Percentiles rank a stretch among this genome's conserved stretches.
Conservation (phyloP, 768 basidiomycete genomes). For the Psilocybe sp. region DNA sequence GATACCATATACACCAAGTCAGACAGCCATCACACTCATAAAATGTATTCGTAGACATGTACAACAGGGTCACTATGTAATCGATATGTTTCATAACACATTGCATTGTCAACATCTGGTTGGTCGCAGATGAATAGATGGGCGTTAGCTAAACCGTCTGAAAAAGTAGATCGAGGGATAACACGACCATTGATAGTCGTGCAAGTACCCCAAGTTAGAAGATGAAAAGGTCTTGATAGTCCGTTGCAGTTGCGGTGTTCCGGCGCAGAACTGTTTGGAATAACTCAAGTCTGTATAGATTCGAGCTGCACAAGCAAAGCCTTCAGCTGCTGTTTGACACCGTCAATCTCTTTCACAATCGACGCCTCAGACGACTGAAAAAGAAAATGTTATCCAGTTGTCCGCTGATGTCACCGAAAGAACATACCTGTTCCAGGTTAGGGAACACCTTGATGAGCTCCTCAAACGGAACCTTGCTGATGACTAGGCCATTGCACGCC, state of each 20-base stretch:
- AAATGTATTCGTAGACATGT: too few relatives aligned
- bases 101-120: too few relatives aligned
- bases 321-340: slow-evolving; percentile 48
- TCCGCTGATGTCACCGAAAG: background rate
- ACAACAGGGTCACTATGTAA: too few relatives aligned
- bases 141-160: too few relatives aligned
- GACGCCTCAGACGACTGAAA: slow-evolving; percentile 67
- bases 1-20: background rate
- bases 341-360: slow-evolving; percentile 61
- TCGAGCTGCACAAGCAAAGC: slow-evolving; percentile 36
- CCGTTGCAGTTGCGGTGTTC: too few relatives aligned
- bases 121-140: too few relatives aligned
- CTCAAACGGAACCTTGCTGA: slow-evolving; percentile 67
- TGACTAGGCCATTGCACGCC: slow-evolving; percentile 52
- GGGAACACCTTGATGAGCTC: slow-evolving; percentile 74
- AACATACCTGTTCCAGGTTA: slow-evolving; percentile 63
- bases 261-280: background rate
- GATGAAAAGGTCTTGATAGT: background rate
- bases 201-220: background rate
- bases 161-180: too few relatives aligned
- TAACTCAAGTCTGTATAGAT: slow-evolving; percentile 10
- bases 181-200: too few relatives aligned
- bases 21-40: too few relatives aligned
- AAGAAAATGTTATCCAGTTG: background rate
- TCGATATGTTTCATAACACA: too few relatives aligned